Evolutionary conservation across 345 rosid species (phyloP).

Genomic region (Eucalyptus urophylla): DNA sequence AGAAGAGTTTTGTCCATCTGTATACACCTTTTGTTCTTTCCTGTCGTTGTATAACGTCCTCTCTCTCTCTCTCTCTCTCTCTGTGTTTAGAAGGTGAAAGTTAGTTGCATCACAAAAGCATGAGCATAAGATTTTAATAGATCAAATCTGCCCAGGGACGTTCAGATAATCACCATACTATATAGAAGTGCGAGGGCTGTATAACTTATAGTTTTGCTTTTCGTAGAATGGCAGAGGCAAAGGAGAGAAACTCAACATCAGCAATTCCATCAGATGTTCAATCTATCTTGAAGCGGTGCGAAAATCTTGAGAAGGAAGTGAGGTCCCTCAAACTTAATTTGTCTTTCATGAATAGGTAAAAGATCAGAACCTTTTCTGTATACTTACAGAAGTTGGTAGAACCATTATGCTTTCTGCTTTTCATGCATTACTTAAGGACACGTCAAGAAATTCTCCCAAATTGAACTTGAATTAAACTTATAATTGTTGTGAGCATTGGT

Average conservation of each 20-base stretch:
- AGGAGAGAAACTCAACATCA: constrained; percentile 43
- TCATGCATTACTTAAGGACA: background rate
- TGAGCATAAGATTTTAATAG: background rate
- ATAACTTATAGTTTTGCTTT: background rate
- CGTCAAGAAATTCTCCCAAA: background rate
- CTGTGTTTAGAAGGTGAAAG: background rate
- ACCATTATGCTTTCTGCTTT: background rate
- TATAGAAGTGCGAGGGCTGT: background rate
- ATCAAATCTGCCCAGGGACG: background rate
- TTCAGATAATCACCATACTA: background rate
- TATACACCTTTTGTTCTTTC: background rate
- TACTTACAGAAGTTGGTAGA: background rate
- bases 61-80: background rate
- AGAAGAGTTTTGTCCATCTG: background rate
- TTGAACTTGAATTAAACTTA: background rate
- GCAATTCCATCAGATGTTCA: constrained; percentile 48
- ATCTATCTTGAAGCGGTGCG: constrained; percentile 44
- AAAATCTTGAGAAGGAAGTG: constrained; percentile 71
- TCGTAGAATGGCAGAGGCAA: constrained; percentile 73
- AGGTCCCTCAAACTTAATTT: constrained; percentile 65
- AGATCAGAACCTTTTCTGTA: background rate
- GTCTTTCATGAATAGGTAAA: constrained; percentile 68
- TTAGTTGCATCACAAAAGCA: background rate
- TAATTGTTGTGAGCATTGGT: background rate
- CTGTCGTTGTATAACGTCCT: background rate